These are phyloP conservation scores for Neurospora sp. DNA, from an alignment of 495 filamentous ascomycete species.

Conservation along the genomic window DNA sequence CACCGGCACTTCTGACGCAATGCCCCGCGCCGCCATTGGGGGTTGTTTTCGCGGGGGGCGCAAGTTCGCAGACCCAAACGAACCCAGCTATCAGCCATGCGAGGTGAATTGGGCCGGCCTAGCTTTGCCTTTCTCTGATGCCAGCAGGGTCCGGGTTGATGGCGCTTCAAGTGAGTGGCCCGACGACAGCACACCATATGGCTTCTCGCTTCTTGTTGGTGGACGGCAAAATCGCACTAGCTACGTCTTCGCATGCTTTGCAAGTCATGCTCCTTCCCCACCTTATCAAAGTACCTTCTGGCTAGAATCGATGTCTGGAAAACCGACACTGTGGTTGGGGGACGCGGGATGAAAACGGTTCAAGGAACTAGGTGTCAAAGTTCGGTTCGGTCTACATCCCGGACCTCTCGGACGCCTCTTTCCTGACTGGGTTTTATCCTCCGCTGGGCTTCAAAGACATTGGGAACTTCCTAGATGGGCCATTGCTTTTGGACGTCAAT, in stretches of 20 bases:
- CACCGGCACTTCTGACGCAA: slow-evolving; percentile 12
- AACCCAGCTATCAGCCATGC: slow-evolving; percentile 8
- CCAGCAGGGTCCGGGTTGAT: slow-evolving; percentile 13
- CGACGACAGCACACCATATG: slow-evolving; percentile 7
- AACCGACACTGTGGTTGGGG: neutral
- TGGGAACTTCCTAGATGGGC: neutral
- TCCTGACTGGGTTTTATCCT: neutral
- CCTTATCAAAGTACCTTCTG: neutral
- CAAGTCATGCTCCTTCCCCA: slow-evolving; percentile 23
- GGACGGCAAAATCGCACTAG: slow-evolving; percentile 5
- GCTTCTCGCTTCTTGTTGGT: slow-evolving; percentile 8
- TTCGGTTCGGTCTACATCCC: neutral
- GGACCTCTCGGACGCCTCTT: neutral
- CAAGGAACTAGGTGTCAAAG: neutral
- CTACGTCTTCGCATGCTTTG: slow-evolving; percentile 19
- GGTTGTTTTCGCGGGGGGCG: neutral
- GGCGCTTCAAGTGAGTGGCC: slow-evolving; percentile 16
- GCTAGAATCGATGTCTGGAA: neutral
- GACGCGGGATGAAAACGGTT: neutral
- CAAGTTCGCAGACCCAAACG: neutral
- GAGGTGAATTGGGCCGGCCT: slow-evolving; percentile 9
- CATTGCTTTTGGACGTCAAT: neutral
- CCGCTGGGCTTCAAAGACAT: neutral
- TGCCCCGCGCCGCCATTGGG: slow-evolving; percentile 7
- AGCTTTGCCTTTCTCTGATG: slow-evolving; percentile 8